Percentiles rank a stretch among this genome's conserved stretches.
These are phyloP conservation scores for Trifolium subterraneum DNA, from an alignment of 306 rosid species.

Conservation along the genomic window DNA sequence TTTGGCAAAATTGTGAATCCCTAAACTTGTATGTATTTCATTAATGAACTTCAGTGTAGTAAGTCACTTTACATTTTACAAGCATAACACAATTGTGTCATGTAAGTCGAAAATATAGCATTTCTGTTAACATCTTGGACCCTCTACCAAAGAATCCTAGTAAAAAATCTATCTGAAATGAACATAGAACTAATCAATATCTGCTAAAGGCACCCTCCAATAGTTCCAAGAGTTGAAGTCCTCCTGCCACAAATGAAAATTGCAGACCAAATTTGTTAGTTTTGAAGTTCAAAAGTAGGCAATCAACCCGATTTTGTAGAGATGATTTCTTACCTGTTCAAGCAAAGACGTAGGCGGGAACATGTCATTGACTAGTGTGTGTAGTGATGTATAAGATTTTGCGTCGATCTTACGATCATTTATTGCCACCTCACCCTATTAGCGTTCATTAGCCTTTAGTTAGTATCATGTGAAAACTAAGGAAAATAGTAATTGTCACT, in stretches of 20 bases:
- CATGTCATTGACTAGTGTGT: constrained; percentile 96
- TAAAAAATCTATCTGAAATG: constrained; percentile 9
- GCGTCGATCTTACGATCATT: constrained; percentile 71
- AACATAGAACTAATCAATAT: constrained; percentile 49
- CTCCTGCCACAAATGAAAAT: constrained; percentile 62
- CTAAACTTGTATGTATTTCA: not conserved
- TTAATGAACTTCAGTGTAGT: constrained; percentile 1
- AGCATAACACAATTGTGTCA: constrained; percentile 2
- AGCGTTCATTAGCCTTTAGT: constrained; percentile 30
- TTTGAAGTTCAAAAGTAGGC: constrained; percentile 19
- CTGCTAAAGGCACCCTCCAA: constrained; percentile 85
- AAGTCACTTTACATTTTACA: constrained; percentile 10
- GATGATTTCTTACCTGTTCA: constrained; percentile 70
- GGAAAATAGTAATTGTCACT: not conserved
- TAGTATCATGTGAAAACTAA: constrained; percentile 1
- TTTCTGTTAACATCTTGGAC: constrained; percentile 10
- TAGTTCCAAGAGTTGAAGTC: constrained; percentile 93
- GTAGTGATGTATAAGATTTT: constrained; percentile 88
- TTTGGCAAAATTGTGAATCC: not conserved
- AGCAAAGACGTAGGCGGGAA: constrained; percentile 89
- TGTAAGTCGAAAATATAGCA: not conserved
- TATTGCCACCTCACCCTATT: constrained; percentile 94
- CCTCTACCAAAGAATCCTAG: constrained; percentile 27
- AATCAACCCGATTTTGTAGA: not conserved
- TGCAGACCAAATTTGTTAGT: constrained; percentile 24